Percentiles rank a stretch among this genome's conserved stretches.
phyloP scores from a whole-genome alignment of 2,329 filamentous ascomycete species.

The Clarireedia hainanense region DNA sequence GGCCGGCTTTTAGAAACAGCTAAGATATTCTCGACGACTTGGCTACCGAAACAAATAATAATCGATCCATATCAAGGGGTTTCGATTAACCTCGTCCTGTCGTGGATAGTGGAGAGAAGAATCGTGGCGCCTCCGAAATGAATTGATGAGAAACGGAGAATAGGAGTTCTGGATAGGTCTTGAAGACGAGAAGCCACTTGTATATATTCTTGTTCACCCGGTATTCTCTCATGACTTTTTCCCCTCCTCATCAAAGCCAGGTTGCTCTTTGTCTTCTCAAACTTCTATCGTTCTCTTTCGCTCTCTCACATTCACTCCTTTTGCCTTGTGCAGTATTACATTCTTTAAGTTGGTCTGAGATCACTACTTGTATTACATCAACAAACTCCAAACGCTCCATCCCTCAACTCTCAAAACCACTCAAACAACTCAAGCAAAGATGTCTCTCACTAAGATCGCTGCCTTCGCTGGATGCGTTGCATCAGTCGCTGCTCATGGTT shows the following conservation, averaged over 20 bases:
- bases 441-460: conserved; percentile 25
- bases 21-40: conserved; percentile 5
- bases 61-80: too few species aligned
- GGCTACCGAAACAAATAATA: neutral
- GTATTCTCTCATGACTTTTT: neutral
- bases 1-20: neutral
- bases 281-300: conserved; percentile 1
- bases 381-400: neutral
- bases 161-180: too few species aligned
- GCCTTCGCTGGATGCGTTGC: conserved; percentile 14
- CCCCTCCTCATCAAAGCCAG: conserved; percentile 1
- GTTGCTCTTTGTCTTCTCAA: neutral
- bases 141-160: too few species aligned
- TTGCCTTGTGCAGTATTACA: conserved; percentile 2
- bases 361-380: neutral
- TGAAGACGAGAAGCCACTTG: neutral
- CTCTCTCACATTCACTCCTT: neutral
- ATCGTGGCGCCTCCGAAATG: too few species aligned
- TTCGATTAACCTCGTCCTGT: too few species aligned
- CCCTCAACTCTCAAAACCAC: neutral
- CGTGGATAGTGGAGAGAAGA: too few species aligned
- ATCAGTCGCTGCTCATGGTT: conserved; percentile 36
- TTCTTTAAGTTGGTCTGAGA: conserved; percentile 8
- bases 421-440: conserved; percentile 6
- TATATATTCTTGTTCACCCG: neutral